These are phyloP conservation scores for Nakazawaea siamensis DNA, from an alignment of 805 yeast genomes.

Conservation along the genomic window DNA sequence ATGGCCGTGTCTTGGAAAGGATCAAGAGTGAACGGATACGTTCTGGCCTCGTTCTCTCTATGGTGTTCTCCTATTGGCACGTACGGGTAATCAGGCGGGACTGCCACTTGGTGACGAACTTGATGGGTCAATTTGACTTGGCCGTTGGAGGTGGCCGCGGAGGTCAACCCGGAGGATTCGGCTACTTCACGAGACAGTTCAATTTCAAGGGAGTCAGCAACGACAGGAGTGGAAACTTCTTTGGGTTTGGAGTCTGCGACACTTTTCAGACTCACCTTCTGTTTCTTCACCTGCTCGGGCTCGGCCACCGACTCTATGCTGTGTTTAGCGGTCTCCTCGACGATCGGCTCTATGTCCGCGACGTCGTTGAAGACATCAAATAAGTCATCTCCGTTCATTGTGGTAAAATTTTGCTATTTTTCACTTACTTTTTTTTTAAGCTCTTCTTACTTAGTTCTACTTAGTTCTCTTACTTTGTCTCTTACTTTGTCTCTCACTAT, in stretches of 20 bases:
- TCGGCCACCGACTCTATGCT: no score
- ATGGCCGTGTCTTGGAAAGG: constrained; percentile 97
- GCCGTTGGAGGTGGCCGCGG: constrained; percentile 25
- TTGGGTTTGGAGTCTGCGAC: constrained; percentile 20
- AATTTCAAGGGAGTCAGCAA: constrained; percentile 79
- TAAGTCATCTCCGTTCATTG: constrained; percentile 36
- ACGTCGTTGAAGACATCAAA: constrained; percentile 57
- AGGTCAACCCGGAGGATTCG: constrained; percentile 67
- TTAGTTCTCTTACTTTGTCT: no score
- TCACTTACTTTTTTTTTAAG: not conserved
- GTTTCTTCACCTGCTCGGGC: constrained; percentile 23
- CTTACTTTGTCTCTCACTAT: no score
- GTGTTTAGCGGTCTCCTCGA: no score
- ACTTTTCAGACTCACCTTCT: constrained; percentile 18
- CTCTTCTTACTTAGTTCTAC: not conserved
- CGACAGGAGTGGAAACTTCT: constrained; percentile 54
- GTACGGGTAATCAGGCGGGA: constrained; percentile 88
- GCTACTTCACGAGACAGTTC: constrained; percentile 86
- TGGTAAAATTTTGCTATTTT: not conserved
- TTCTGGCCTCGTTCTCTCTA: constrained; percentile 70
- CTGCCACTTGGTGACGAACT: constrained; percentile 95
- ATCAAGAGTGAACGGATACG: constrained; percentile 88
- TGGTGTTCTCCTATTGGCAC: constrained; percentile 84
- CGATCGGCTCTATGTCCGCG: constrained; percentile 29
- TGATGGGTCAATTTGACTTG: constrained; percentile 76